Base-by-base conservation (phyloP, 305 asterid genomes). In the Andrographis paniculata region DNA sequence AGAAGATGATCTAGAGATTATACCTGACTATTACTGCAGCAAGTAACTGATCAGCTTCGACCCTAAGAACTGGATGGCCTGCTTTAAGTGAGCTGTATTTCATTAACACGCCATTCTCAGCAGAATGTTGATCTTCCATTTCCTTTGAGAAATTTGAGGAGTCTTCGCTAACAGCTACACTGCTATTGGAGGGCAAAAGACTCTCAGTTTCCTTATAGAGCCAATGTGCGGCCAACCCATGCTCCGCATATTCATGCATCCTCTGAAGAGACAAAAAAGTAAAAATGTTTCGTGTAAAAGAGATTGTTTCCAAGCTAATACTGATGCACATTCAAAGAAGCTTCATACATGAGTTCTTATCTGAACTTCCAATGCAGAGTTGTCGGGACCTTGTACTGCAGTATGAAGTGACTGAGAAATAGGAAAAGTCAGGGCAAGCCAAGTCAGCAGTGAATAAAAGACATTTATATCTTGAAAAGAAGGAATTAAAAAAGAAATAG, bases 191-290 rank as follows among this genome's bases (percentile, higher is more conserved):
- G 21, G 87, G 85, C 69, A 80, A 62, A 55, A 53, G 53, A 64
- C 50, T 67, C 64, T 70, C 93, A 56, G 94, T 75, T 71, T 89
- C 95, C 76, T 89, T 89, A 73, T 89, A 89, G 59, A 89, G 88
- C 95, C 95, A 89, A 75, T 89, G 98, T 16, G 98, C 98, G 63
- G 98, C 98, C 59, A 72, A 91, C 53, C 98, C 98, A 46, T 89
- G 93, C 61, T 89, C 98, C 46, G 98, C 95, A 62, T 83, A 82
- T 56, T 89, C 94, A 53, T 89, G 98, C 95, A 89, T 89, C 72
- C 91, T 78, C 98, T 85, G 47, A 46, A 56, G 45, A 28, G 52
- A 22, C 36, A 58, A 58, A 64, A 48, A 14, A 21, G 50, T 15
- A 22, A 4, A 1, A 46, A 27, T 10, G 15, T 12, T 15, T 46